phyloP scores from a whole-genome alignment of 306 rosid genomes.

The Psophocarpus tetragonolobus region DNA sequence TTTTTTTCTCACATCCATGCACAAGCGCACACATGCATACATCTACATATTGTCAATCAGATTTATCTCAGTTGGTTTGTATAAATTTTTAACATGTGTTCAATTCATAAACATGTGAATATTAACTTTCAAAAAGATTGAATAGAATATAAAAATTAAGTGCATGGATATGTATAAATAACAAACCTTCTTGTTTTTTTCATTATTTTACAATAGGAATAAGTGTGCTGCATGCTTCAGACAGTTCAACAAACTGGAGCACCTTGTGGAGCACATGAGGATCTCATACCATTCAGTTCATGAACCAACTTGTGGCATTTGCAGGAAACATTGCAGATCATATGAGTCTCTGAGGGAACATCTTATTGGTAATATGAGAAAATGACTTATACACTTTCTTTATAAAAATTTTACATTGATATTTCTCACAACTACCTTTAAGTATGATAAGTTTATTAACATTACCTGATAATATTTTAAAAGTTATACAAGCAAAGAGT shows the following conservation, averaged over 20 bases:
- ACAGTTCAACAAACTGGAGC: slow-evolving; percentile 88
- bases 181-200: neutral
- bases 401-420: too few species aligned
- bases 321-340: slow-evolving; percentile 90
- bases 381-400: too few species aligned
- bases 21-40: neutral
- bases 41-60: too few species aligned
- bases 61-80: too few species aligned
- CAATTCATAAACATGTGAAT: neutral
- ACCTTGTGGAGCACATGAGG: slow-evolving; percentile 97
- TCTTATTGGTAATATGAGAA: slow-evolving; percentile 67
- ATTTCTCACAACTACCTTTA: too few species aligned
- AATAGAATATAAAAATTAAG: neutral
- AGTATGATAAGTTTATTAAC: too few species aligned
- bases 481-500: too few species aligned
- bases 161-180: neutral
- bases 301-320: slow-evolving; percentile 89
- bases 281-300: slow-evolving; percentile 85
- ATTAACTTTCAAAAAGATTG: too few species aligned
- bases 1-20: slow-evolving; percentile 28
- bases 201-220: slow-evolving; percentile 60
- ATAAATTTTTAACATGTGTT: too few species aligned
- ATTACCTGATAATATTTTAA: too few species aligned
- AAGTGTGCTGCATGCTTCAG: slow-evolving; percentile 93
- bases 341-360: slow-evolving; percentile 96